Percentiles rank a stretch among this genome's conserved stretches.
These are phyloP conservation scores for Fusarium papillatum DNA, from an alignment of 2,329 filamentous ascomycete species.

Conservation along the genomic window DNA sequence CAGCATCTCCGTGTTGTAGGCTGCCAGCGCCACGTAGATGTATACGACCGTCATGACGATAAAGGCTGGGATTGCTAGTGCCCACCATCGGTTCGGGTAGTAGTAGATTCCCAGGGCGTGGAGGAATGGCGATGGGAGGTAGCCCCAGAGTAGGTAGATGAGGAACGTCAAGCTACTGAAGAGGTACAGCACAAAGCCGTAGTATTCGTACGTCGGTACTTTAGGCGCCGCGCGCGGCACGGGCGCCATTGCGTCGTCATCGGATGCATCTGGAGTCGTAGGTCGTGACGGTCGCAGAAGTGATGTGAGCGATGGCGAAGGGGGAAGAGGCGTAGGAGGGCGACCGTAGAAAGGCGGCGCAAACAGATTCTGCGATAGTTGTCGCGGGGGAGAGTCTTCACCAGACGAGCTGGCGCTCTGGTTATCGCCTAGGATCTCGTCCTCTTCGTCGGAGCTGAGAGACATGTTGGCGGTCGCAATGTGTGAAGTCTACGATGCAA, in stretches of 20 bases:
- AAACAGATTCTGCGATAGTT: conserved; percentile 68
- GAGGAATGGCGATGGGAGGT: conserved; percentile 91
- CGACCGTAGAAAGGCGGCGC: conserved; percentile 96
- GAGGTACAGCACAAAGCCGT: conserved; percentile 97
- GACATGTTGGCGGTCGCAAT: conserved; percentile 44
- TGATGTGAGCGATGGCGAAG: conserved; percentile 92
- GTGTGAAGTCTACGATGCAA: conserved; percentile 1
- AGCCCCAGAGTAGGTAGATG: conserved; percentile 84
- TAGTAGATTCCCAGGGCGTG: conserved; percentile 96
- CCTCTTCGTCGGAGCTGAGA: conserved; percentile 51
- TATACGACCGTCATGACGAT: conserved; percentile 90
- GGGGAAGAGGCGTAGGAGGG: conserved; percentile 94
- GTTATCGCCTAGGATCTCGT: conserved; percentile 53
- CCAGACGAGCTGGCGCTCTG: conserved; percentile 49
- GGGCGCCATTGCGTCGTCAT: conserved; percentile 88
- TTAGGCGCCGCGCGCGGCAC: conserved; percentile 90
- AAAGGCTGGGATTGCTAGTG: conserved; percentile 90
- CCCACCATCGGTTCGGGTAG: conserved; percentile 99
- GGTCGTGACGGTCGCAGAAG: conserved; percentile 92
- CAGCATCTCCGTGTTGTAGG: conserved; percentile 91
- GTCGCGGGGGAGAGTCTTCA: conserved; percentile 57
- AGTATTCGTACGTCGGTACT: conserved; percentile 99
- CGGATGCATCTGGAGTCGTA: conserved; percentile 92
- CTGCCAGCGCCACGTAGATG: conserved; percentile 92
- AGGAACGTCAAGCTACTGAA: conserved; percentile 87